phyloP scores from a whole-genome alignment of 208 protist genomes.

The Acanthamoeba healyi region DNA sequence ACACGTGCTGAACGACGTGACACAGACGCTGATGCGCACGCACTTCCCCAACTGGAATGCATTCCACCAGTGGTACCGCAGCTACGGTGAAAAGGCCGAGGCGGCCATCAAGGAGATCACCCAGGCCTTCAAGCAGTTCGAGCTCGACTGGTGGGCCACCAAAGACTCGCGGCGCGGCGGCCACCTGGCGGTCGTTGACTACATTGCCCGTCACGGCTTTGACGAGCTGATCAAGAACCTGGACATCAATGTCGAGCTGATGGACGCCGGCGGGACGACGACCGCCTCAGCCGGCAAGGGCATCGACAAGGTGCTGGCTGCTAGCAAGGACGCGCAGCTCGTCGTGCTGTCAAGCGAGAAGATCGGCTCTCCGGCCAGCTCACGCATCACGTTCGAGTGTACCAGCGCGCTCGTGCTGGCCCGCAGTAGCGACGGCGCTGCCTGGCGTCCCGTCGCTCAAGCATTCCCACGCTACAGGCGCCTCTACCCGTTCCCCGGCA shows the following conservation, averaged over 20 bases:
- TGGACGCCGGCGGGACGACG: background rate
- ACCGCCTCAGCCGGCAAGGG: background rate
- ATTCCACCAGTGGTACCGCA: conserved; percentile 37
- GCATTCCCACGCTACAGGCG: conserved; percentile 31
- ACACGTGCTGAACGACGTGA: conserved; percentile 2
- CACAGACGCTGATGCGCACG: background rate
- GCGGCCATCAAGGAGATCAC: conserved; percentile 34
- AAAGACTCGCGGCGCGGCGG: background rate
- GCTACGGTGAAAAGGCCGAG: background rate
- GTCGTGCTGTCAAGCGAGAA: background rate
- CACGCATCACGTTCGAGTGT: conserved; percentile 38
- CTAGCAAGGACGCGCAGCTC: background rate
- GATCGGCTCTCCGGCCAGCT: background rate
- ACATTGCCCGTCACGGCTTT: background rate
- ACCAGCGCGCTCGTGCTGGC: background rate
- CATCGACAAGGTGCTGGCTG: background rate
- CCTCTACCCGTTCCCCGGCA: conserved; percentile 42
- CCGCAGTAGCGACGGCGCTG: background rate
- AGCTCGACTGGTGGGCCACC: conserved; percentile 36
- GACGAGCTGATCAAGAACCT: background rate
- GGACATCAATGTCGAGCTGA: background rate
- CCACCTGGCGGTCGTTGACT: background rate
- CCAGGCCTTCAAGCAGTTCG: conserved; percentile 58
- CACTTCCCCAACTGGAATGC: conserved; percentile 35
- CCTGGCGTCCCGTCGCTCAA: conserved; percentile 12